Conservation (phyloP, 352 stramenopile species). For the Globisporangium sylvaticum region DNA sequence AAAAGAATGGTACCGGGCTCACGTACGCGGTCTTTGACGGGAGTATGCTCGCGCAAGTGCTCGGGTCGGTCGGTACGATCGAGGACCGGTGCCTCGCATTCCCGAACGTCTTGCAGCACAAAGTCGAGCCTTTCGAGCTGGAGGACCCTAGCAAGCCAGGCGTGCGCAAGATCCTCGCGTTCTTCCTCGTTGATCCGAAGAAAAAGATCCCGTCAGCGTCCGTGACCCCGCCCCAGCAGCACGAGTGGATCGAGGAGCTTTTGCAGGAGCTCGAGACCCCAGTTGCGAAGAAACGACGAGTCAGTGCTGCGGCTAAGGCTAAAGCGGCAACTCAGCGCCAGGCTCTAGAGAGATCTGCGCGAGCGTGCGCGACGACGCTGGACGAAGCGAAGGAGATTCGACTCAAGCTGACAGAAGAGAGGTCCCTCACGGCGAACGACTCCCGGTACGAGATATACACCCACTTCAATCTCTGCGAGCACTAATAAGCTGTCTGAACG, state of each 20-base stretch:
- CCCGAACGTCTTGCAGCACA: slow-evolving; percentile 37
- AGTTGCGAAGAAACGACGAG: background rate
- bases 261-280: background rate
- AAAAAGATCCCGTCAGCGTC: slow-evolving; percentile 27
- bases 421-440: too few relatives aligned
- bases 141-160: slow-evolving; percentile 24
- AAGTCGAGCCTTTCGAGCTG: slow-evolving; percentile 44
- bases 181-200: slow-evolving; percentile 43
- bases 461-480: slow-evolving; percentile 11
- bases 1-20: too few relatives aligned
- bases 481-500: too few relatives aligned
- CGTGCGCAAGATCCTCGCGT: slow-evolving; percentile 37
- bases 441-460: too few relatives aligned
- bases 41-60: slow-evolving; percentile 17
- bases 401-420: slow-evolving; percentile 27
- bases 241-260: slow-evolving; percentile 22
- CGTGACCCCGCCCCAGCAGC: slow-evolving; percentile 35
- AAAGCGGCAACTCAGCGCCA: background rate
- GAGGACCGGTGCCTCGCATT: slow-evolving; percentile 34
- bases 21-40: slow-evolving; percentile 26
- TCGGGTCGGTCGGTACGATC: slow-evolving; percentile 21
- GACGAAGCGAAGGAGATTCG: slow-evolving; percentile 19
- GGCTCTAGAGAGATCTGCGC: slow-evolving; percentile 18
- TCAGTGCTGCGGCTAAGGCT: background rate
- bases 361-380: slow-evolving; percentile 16